phyloP scores from a whole-genome alignment of 345 rosid genomes.

The Salix udensis region DNA sequence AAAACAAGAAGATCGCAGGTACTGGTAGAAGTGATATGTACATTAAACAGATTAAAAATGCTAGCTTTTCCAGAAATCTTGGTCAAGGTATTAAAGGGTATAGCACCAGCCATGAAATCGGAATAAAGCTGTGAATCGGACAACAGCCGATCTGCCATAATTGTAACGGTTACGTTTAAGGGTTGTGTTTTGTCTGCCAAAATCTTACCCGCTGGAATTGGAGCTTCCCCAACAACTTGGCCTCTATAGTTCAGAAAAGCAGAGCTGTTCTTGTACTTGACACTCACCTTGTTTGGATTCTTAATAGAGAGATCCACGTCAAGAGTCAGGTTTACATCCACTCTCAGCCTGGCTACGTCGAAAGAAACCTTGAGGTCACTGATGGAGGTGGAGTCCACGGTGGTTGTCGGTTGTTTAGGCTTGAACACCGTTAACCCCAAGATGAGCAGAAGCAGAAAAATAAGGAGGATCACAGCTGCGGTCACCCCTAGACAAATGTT shows the following conservation, averaged over 20 bases:
- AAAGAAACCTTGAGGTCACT: constrained; percentile 31
- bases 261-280: constrained; percentile 43
- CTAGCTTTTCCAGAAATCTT: constrained; percentile 59
- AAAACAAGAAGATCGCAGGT: constrained; percentile 53
- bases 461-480: constrained; percentile 14
- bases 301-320: constrained; percentile 45
- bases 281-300: constrained; percentile 69
- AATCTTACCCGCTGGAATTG: constrained; percentile 55
- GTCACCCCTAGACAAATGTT: constrained; percentile 41
- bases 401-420: constrained; percentile 46
- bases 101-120: constrained; percentile 37
- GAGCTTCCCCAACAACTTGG: constrained; percentile 52
- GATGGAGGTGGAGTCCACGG: constrained; percentile 45
- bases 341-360: constrained; percentile 19
- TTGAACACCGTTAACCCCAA: constrained; percentile 71
- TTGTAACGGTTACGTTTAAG: constrained; percentile 55
- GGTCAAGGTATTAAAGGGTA: constrained; percentile 43
- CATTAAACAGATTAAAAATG: constrained; percentile 40
- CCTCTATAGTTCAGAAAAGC: constrained; percentile 61
- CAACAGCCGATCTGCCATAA: constrained; percentile 64
- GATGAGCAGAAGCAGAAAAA: constrained; percentile 43
- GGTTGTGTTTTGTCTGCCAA: constrained; percentile 35
- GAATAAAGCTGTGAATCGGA: constrained; percentile 28
- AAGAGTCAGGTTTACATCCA: constrained; percentile 47
- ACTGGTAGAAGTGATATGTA: constrained; percentile 42